Conservation (phyloP, 371 early-diverging fungal genomes). For the Synchytrium microbalum region DNA sequence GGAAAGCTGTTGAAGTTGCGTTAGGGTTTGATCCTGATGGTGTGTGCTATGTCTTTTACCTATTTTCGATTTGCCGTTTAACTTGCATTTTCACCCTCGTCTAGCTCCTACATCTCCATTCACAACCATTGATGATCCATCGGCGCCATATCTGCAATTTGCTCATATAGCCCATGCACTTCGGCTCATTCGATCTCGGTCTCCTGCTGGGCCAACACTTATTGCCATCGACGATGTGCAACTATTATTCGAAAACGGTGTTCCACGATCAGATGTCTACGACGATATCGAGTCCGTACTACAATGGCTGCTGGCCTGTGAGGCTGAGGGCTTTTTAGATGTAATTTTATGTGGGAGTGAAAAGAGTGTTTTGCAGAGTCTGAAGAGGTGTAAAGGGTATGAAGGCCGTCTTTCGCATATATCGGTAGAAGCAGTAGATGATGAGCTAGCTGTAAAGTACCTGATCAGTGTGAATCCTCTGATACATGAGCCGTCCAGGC, state of each 20-base stretch:
- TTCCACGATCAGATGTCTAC: slow-evolving; percentile 21
- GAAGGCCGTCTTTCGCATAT: slow-evolving; percentile 22
- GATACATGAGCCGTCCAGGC: slow-evolving; percentile 10
- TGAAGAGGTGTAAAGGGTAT: slow-evolving; percentile 22
- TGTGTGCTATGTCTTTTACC: too few relatives aligned
- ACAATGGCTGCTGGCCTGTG: slow-evolving; percentile 26
- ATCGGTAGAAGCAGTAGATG: slow-evolving; percentile 27
- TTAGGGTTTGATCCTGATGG: too few relatives aligned
- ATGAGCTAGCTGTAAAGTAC: slow-evolving; percentile 24
- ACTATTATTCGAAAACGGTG: slow-evolving; percentile 22
- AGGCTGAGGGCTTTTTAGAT: slow-evolving; percentile 27
- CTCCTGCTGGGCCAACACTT: slow-evolving; percentile 15
- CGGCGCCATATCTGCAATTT: too few relatives aligned
- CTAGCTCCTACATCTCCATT: too few relatives aligned
- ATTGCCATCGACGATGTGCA: slow-evolving; percentile 32
- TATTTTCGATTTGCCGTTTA: too few relatives aligned
- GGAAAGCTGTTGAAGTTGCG: too few relatives aligned
- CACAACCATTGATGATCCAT: too few relatives aligned
- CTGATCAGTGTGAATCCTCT: slow-evolving; percentile 25
- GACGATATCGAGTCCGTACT: slow-evolving; percentile 26
- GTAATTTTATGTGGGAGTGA: slow-evolving; percentile 28
- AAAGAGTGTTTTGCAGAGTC: too few relatives aligned
- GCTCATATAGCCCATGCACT: slow-evolving; percentile 24
- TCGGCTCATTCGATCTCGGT: slow-evolving; percentile 18
- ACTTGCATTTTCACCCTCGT: too few relatives aligned